Conservation (phyloP, 805 yeast genomes). For the Barnettozyma pratensis region DNA sequence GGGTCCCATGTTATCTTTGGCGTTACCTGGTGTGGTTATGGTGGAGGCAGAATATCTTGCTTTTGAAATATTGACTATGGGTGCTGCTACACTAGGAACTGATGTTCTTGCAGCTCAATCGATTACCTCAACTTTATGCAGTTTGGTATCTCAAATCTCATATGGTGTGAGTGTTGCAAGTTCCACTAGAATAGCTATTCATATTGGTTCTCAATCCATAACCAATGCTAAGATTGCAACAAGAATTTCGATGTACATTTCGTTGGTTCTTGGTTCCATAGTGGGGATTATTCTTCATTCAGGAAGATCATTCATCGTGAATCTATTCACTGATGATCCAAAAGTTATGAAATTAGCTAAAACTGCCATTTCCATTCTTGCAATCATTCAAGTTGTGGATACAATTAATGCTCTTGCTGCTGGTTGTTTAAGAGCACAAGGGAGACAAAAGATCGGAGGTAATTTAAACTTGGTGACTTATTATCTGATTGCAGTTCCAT, state of each 20-base stretch:
- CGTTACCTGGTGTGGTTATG: slow-evolving; percentile 60
- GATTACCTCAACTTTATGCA: slow-evolving; percentile 62
- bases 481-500: slow-evolving; percentile 59
- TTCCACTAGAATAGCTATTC: slow-evolving; percentile 73
- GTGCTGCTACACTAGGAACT: slow-evolving; percentile 65
- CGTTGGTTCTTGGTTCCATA: slow-evolving; percentile 30
- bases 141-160: slow-evolving; percentile 66
- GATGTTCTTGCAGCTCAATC: slow-evolving; percentile 67
- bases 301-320: slow-evolving; percentile 30
- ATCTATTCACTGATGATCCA: slow-evolving; percentile 48
- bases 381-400: slow-evolving; percentile 60
- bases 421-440: slow-evolving; percentile 73
- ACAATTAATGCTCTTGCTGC: slow-evolving; percentile 59
- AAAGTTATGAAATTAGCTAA: slow-evolving; percentile 42
- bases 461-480: slow-evolving; percentile 53
- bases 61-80: slow-evolving; percentile 56
- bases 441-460: slow-evolving; percentile 65
- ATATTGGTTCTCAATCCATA: slow-evolving; percentile 48
- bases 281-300: slow-evolving; percentile 41
- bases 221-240: slow-evolving; percentile 41
- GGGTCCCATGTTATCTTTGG: slow-evolving; percentile 46
- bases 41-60: slow-evolving; percentile 64
- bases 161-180: slow-evolving; percentile 73
- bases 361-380: slow-evolving; percentile 38
- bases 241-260: slow-evolving; percentile 30